A percentile compares a stretch with the other conserved stretches of the same genome.
Conservation (phyloP, 2,329 filamentous ascomycete species). For the Parastagonospora avenae region DNA sequence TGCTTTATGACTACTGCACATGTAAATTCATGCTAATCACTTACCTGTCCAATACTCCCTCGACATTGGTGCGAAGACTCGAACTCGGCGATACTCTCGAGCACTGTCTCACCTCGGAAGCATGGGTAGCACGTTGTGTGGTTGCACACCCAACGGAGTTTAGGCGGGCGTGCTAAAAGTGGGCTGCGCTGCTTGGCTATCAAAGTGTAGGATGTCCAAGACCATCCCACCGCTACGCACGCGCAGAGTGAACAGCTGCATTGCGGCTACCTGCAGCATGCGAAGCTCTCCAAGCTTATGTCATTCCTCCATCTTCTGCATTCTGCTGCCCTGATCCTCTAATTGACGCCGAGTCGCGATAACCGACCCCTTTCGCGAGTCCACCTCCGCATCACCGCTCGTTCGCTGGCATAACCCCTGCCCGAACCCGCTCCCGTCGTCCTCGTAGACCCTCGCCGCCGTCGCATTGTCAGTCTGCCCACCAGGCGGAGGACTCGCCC, state of each 20-base stretch:
- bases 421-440: conserved; percentile 12
- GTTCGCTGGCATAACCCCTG: conserved; percentile 32
- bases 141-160: conserved; percentile 10
- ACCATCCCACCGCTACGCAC: conserved; percentile 23
- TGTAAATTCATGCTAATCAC: too few relatives aligned
- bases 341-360: conserved; percentile 16
- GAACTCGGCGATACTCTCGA: not conserved
- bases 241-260: conserved; percentile 33
- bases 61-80: too few relatives aligned
- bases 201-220: conserved; percentile 25
- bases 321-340: conserved; percentile 18
- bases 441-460: conserved; percentile 7
- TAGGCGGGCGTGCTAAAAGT: conserved; percentile 16
- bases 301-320: conserved; percentile 4
- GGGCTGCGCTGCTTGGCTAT: conserved; percentile 20
- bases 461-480: conserved; percentile 35
- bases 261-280: conserved; percentile 27
- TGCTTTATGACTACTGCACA: too few relatives aligned
- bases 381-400: conserved; percentile 21
- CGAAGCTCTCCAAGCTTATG: conserved; percentile 13
- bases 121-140: conserved; percentile 1
- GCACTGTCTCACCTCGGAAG: not conserved
- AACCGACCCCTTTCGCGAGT: conserved; percentile 30
- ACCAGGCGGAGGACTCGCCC: conserved; percentile 39
- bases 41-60: too few relatives aligned